Evolutionary conservation across 192 early-diverging fungal species (phyloP).

Genomic region (Coemansia sp.): DNA sequence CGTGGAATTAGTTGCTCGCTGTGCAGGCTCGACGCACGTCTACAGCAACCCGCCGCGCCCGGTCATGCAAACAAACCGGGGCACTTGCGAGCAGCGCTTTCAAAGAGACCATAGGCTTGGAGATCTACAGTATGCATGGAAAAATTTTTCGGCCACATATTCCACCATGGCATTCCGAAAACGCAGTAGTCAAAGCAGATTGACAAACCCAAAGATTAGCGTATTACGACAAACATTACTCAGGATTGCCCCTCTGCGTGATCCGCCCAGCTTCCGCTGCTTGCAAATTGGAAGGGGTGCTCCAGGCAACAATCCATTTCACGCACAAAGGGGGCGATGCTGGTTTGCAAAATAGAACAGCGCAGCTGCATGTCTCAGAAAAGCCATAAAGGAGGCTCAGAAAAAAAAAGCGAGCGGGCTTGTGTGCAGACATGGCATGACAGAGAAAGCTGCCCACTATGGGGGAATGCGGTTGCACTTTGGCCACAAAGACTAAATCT

Average conservation of each 20-base stretch:
- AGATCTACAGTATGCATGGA: constrained; percentile 37
- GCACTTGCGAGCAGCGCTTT: constrained; percentile 32
- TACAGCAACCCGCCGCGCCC: not conserved
- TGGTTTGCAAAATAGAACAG: not conserved
- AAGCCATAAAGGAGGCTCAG: not conserved
- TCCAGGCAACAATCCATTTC: constrained; percentile 3
- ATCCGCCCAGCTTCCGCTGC: constrained; percentile 1
- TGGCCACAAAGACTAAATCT: no score
- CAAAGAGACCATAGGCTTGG: constrained; percentile 43
- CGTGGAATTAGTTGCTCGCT: not conserved
- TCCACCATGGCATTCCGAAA: no score
- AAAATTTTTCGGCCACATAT: not conserved
- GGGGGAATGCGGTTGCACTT: no score
- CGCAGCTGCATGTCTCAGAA: constrained; percentile 1
- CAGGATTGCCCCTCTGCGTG: no score
- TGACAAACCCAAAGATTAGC: constrained; percentile 3
- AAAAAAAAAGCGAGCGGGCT: no score
- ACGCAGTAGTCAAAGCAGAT: no score
- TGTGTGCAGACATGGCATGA: not conserved
- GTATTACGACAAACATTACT: no score
- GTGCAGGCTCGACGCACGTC: not conserved
- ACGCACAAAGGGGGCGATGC: not conserved
- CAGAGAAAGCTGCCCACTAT: not conserved
- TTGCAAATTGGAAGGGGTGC: not conserved
- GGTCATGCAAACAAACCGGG: constrained; percentile 34